phyloP scores from a whole-genome alignment of 352 stramenopile species.

The Phytophthora vignae region DNA sequence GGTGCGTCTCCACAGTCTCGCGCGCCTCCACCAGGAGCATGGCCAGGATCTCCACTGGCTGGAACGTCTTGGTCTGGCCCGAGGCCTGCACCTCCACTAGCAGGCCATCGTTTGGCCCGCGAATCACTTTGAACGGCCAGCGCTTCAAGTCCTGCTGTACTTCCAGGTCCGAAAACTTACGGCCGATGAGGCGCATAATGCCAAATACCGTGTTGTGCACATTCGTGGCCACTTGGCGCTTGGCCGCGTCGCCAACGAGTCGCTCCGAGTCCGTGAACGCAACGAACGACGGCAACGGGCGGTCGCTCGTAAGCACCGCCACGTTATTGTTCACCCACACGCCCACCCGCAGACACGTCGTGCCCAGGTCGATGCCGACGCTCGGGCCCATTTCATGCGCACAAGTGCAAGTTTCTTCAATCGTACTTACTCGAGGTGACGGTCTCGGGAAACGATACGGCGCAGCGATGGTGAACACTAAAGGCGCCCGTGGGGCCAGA shows the following conservation, averaged over 20 bases:
- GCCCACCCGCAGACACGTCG: slow-evolving; percentile 6
- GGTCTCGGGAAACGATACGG: too few relatives aligned
- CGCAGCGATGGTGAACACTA: too few relatives aligned
- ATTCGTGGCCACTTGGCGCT: neutral
- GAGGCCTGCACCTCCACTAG: slow-evolving; percentile 2
- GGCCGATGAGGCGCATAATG: neutral
- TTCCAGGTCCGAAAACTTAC: slow-evolving; percentile 7
- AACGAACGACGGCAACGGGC: neutral
- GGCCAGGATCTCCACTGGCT: slow-evolving; percentile 8
- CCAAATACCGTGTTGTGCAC: slow-evolving; percentile 6
- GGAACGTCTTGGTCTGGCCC: neutral
- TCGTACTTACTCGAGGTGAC: too few relatives aligned
- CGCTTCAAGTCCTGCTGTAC: slow-evolving; percentile 1
- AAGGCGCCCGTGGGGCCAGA: too few relatives aligned
- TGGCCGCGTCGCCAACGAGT: neutral
- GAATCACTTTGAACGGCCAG: slow-evolving; percentile 8
- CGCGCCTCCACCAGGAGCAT: slow-evolving; percentile 4
- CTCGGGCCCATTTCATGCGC: neutral
- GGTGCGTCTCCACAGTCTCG: neutral
- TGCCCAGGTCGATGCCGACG: slow-evolving; percentile 14
- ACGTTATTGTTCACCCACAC: slow-evolving; percentile 10
- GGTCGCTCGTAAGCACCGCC: neutral
- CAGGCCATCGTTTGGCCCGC: neutral
- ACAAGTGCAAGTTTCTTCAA: neutral
- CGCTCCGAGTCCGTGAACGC: slow-evolving; percentile 7